phyloP scores from a whole-genome alignment of 768 basidiomycete species.

The Lactarius quietus region DNA sequence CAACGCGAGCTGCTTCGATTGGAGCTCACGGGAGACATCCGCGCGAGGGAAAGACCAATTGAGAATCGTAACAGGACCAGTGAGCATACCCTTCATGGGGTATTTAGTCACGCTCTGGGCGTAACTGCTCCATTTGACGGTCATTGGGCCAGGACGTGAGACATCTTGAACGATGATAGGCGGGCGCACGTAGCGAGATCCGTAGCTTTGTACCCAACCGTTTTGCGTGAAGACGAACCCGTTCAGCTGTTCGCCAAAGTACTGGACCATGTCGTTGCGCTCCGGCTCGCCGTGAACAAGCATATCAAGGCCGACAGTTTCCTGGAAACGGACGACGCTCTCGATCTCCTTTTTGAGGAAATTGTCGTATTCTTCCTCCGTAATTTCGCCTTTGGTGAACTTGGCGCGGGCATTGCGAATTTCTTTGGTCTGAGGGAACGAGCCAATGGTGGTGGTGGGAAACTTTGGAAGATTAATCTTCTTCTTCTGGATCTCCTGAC shows the following conservation, averaged over 20 bases:
- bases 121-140: conserved; percentile 95
- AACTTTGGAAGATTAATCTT: conserved; percentile 91
- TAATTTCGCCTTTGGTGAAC: conserved; percentile 87
- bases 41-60: conserved; percentile 99
- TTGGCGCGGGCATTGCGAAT: conserved; percentile 97
- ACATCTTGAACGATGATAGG: conserved; percentile 99
- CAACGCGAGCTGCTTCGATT: conserved; percentile 97
- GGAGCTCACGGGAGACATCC: conserved; percentile 92
- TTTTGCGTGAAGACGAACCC: conserved; percentile 99
- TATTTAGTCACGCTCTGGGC: conserved; percentile 90
- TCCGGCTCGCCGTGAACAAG: conserved; percentile 99
- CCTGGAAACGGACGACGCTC: conserved; percentile 92
- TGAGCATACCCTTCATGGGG: conserved; percentile 99
- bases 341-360: conserved; percentile 99
- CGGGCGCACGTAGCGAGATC: conserved; percentile 97
- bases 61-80: conserved; percentile 96
- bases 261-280: conserved; percentile 99
- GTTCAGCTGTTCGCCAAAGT: conserved; percentile 93
- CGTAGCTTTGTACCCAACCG: conserved; percentile 99
- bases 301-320: conserved; percentile 92
- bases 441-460: conserved; percentile 98
- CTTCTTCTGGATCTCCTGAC: conserved; percentile 86
- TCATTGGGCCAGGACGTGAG: conserved; percentile 88
- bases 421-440: conserved; percentile 99
- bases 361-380: conserved; percentile 82